A percentile compares a stretch with the other conserved stretches of the same genome.
Evolutionary conservation across 495 filamentous ascomycete genomes (phyloP).

Genomic region (Podospora australis): DNA sequence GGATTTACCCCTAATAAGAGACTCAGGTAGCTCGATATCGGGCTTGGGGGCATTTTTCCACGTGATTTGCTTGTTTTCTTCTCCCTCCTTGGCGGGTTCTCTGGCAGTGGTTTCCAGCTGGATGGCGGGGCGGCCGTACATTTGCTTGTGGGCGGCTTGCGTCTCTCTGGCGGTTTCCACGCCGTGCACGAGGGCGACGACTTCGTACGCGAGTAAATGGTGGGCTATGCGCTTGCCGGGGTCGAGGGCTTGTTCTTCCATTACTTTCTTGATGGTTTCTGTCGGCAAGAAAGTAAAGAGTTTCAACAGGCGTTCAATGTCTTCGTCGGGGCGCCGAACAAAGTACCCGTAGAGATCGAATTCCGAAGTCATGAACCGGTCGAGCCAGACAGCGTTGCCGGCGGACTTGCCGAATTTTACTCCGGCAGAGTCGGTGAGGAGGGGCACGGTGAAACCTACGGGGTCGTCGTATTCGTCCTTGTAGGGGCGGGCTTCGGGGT

Average conservation of each 20-base stretch:
- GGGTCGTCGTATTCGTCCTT: conserved; percentile 45
- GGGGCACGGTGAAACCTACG: conserved; percentile 80
- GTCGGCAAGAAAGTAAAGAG: conserved; percentile 86
- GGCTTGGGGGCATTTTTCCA: conserved; percentile 43
- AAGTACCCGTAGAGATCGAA: conserved; percentile 91
- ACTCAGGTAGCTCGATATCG: conserved; percentile 59
- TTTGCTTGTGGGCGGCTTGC: conserved; percentile 49
- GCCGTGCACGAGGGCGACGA: conserved; percentile 75
- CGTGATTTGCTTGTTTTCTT: conserved; percentile 32
- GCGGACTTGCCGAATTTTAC: conserved; percentile 94
- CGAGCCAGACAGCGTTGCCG: conserved; percentile 92
- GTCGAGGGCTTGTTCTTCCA: conserved; percentile 58
- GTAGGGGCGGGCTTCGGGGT: conserved; percentile 40
- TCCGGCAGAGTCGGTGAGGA: conserved; percentile 78
- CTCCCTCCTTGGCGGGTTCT: conserved; percentile 3
- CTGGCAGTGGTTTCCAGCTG: neutral
- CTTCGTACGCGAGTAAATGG: conserved; percentile 71
- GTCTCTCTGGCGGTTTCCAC: conserved; percentile 48
- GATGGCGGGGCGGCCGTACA: conserved; percentile 37
- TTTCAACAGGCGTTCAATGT: conserved; percentile 73
- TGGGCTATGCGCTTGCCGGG: conserved; percentile 71
- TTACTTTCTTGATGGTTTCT: conserved; percentile 52
- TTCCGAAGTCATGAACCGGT: conserved; percentile 65
- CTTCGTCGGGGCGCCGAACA: conserved; percentile 70
- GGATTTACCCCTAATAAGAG: conserved; percentile 53